Evolutionary conservation across 31 red algal genomes (phyloP), one percentile per base, ranked within the genome.

Genomic region (Porphyra umbilicalis): DNA sequence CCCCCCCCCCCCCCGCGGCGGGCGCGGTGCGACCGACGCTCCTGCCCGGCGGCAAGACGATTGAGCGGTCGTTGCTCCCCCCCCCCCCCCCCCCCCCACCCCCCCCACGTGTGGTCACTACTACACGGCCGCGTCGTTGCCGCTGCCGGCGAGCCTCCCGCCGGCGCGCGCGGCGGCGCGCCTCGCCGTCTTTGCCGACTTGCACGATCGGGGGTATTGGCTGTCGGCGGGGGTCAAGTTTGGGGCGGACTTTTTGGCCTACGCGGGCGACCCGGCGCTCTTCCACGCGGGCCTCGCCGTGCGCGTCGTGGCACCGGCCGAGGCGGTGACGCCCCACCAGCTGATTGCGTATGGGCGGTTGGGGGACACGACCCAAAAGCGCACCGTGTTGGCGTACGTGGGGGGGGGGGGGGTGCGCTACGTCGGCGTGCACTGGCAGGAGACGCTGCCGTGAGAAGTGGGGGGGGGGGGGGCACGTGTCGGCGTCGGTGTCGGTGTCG

Each of bases 211-310:
- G 29, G 95, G 95, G 11, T 97, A 92, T 77, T 89, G 82, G 76
- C 34, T 97, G 77, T 84, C 81, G 29, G 88, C 81, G 38, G 95
- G 95, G 33, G 85, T 87, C 67, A 97, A 97, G 79, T 97, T 97
- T 88, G 95, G 95, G 20, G 95, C 95, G 33, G 91, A 97, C 68
- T 92, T 97, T 82, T 75, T 97, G 33, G 95, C 91, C 39, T 97
- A 97, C 79, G 91, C 95, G 1, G 88, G 85, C 30, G 86, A 92
- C 34, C 95, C 95, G 37, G 83, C 80, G 34, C 71, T 94, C 42
- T 94, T 94, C 81, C 95, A 97, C 44, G 91, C 91, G 1, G 89
- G 87, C 33, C 79, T 94, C 42, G 88, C 88, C 30, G 91, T 97
- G 11, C 83, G 85, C 25, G 91, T 94, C 6, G 18, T 85, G 6